Base-by-base conservation (phyloP, 2,329 filamentous ascomycete genomes). In the Aspergillus jensenii region DNA sequence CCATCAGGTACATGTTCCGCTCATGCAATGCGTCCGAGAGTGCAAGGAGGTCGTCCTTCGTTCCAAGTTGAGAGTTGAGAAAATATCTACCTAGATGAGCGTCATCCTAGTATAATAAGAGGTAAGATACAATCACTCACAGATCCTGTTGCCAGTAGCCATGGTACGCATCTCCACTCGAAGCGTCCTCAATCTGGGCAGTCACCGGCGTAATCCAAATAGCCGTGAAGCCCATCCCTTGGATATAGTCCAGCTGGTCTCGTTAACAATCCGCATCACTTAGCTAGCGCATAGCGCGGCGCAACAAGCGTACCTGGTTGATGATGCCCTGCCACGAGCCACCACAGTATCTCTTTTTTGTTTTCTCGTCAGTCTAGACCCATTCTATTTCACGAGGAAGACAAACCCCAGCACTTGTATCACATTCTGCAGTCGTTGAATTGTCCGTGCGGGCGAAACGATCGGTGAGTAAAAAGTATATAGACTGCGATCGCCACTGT, bases 61-160 rank as follows among this genome's bases (percentile, higher is more conserved):
- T 83, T 31, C 87, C 87, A 60, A 84, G 86, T 58, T 84, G 78
- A 2, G 78, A 60, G 65, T 90, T 88, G 55, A 89, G 69, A 14
- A 73, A 64, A 63, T 82, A 81, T 33, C 72, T 82, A 81, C 31
- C 72, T 74, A 15, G 35, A 37, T 37, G 35, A 43, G 27, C 12
- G 31, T 21, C 35, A 27, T 21, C 2, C 23, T 2, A 6, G 11
- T 23, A 8, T 14, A 6, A 21, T 21, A 21, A 21, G 35, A 6
- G 12, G 21, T 11, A 27, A 11, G 17, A 12, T 14, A 33, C 25
- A 17, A 23, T 2, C 19, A 55, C 66, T 52, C 56, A 74, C 72
- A 81, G 72, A 55, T 82, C 72, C 62, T 81, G 76, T 33, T 79
- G 79, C 76, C 78, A 81, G 65, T 81, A 82, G 14, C 80, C 80